These are phyloP conservation scores for Russula lepida DNA, from an alignment of 768 basidiomycete genomes.

Conservation along the genomic window DNA sequence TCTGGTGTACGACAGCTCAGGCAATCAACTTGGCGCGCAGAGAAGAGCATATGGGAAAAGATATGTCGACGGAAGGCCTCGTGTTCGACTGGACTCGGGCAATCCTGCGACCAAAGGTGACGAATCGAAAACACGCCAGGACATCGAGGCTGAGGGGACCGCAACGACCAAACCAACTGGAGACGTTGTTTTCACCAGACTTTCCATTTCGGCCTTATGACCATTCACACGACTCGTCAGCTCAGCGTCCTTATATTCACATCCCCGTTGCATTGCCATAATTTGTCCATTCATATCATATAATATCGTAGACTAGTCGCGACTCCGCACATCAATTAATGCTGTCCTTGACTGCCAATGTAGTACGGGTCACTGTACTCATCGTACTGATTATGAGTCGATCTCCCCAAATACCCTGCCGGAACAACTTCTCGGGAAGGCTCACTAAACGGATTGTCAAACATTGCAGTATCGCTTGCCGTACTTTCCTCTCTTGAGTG, in stretches of 20 bases:
- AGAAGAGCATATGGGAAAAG: constrained; percentile 21
- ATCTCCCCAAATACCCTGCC: not conserved
- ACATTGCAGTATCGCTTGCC: constrained; percentile 16
- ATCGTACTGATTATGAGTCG: not conserved
- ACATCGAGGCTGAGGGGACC: constrained; percentile 25
- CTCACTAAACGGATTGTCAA: constrained; percentile 5
- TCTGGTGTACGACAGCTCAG: constrained; percentile 15
- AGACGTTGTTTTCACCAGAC: constrained; percentile 1
- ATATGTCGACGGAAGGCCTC: constrained; percentile 16
- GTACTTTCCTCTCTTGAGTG: constrained; percentile 17
- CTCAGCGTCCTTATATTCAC: not conserved
- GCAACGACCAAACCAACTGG: constrained; percentile 13
- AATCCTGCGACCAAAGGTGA: constrained; percentile 11
- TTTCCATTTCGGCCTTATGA: constrained; percentile 7
- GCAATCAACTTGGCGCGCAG: constrained; percentile 16
- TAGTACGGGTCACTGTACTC: constrained; percentile 30
- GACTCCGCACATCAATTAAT: not conserved
- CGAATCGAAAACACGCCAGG: constrained; percentile 24
- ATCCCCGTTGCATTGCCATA: not conserved
- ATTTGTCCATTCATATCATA: constrained; percentile 8
- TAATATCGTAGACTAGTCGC: not conserved
- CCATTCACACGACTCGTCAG: constrained; percentile 8
- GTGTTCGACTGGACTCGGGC: constrained; percentile 11
- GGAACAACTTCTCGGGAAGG: not conserved
- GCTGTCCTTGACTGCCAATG: constrained; percentile 7